Evolutionary conservation across 1,139 yeast species (phyloP), one percentile per base, ranked within the genome.

Genomic region (Pichia sp.): DNA sequence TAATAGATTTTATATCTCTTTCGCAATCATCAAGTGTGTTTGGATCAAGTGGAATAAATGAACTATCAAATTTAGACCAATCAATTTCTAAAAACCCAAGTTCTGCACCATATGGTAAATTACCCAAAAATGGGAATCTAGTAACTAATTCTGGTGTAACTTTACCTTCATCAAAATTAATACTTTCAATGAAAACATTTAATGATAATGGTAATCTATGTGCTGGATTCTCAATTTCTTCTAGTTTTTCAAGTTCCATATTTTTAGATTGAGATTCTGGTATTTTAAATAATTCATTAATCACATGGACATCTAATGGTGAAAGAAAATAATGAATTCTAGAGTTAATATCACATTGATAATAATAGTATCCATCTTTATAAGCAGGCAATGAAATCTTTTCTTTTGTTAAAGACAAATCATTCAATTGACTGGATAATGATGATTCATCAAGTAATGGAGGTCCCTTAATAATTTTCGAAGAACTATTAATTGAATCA

Each of bases 21-120:
- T n/a, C 12, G 20, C 25, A 23, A n/a, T 30, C 42, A 16, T 39
- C 35, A 3, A 12, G 4, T 16, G 45, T 41, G 7, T 36, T 59
- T 51, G 41, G 37, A 27, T 35, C 32, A 4, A 33, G 5, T 11
- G 46, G 38, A 20, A 44, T 44, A n/a, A 42, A 41, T 1, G 51
- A 47, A 30, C 35, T 35, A 32, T 47, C 51, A 40, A 47, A 45
- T 31, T 69, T 65, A 30, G 58, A 52, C 97, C 98, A 92, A 58
- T 87, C 81, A 48, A 96, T 76, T 57, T 92, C 97, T 47, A 94
- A 58, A 52, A 87, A 82, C 12, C 92, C 95, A 39, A 92, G 65
- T 37, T 85, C 84, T 0, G 96, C 81, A 1, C 97, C 97, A 30
- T 78, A 61, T 0, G 99, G 97, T 32, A 89, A 64, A 63, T 90